These are phyloP conservation scores for Cladosporium velox DNA, from an alignment of 2,329 filamentous ascomycete genomes.

Conservation along the genomic window DNA sequence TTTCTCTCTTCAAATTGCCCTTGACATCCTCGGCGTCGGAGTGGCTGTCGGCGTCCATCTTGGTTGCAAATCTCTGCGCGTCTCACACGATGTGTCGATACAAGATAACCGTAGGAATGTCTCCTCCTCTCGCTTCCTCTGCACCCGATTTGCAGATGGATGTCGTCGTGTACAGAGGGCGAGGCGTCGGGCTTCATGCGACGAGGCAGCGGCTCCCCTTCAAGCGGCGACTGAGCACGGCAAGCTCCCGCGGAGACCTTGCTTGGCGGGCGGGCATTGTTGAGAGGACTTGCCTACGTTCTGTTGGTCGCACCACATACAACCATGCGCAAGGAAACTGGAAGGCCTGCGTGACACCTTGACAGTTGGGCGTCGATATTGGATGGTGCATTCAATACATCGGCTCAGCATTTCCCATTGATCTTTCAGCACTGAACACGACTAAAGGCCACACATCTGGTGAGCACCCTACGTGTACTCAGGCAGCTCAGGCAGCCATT, in stretches of 20 bases:
- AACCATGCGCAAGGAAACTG: not conserved
- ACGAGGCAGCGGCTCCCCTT: constrained; percentile 5
- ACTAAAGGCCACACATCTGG: not conserved
- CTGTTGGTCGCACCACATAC: not conserved
- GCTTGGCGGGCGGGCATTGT: constrained; percentile 5
- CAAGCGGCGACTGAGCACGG: constrained; percentile 4
- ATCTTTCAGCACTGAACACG: not conserved
- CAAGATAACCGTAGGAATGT: not conserved
- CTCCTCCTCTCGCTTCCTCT: not conserved
- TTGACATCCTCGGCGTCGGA: constrained; percentile 19
- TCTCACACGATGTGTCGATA: not conserved
- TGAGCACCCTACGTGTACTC: not conserved
- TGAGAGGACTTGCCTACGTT: not conserved
- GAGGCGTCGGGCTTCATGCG: not conserved
- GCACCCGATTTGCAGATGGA: not conserved
- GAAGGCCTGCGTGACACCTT: not conserved
- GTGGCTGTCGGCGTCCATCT: constrained; percentile 17
- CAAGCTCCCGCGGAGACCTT: constrained; percentile 1
- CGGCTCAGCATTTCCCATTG: not conserved
- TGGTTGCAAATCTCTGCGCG: not conserved
- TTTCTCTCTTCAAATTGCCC: constrained; percentile 25
- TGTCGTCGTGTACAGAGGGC: not conserved
- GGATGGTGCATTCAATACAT: not conserved
- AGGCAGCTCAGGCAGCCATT: not conserved
- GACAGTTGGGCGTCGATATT: not conserved